Evolutionary conservation across 345 rosid genomes (phyloP).

Genomic region (Aquilaria yunnanensis): DNA sequence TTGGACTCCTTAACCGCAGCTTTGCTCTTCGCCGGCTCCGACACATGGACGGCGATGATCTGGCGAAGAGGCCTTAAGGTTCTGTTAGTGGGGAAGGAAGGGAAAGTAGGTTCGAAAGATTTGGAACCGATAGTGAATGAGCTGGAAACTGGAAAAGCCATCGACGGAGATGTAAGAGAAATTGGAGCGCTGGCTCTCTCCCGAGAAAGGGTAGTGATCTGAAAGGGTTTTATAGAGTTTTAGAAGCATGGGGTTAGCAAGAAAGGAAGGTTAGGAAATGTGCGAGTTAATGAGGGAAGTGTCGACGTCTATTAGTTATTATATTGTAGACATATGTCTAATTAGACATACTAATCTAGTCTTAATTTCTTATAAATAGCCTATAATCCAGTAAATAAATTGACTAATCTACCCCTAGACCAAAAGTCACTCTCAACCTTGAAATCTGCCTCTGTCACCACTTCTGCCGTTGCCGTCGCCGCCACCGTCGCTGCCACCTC

Average conservation of each 20-base stretch:
- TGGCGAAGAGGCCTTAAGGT: conserved; percentile 19
- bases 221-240: neutral
- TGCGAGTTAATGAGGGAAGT: neutral
- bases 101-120: conserved; percentile 29
- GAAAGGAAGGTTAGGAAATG: neutral
- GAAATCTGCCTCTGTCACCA: too few relatives aligned
- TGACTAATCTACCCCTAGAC: too few relatives aligned
- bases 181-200: neutral
- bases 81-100: conserved; percentile 24
- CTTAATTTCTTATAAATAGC: too few relatives aligned
- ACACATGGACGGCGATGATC: conserved; percentile 38
- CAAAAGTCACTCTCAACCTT: too few relatives aligned
- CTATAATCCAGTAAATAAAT: too few relatives aligned
- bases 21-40: conserved; percentile 34
- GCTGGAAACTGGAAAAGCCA: conserved; percentile 47
- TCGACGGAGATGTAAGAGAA: conserved; percentile 8
- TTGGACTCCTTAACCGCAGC: conserved; percentile 20
- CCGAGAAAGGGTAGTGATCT: neutral
- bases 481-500: too few relatives aligned
- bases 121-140: conserved; percentile 40
- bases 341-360: too few relatives aligned
- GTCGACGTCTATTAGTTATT: too few relatives aligned
- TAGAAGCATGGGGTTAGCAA: neutral
- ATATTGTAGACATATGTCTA: too few relatives aligned
- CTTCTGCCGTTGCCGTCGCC: too few relatives aligned